phyloP scores from a whole-genome alignment of 495 filamentous ascomycete genomes.

The Paragyromitra xinjiangensis region DNA sequence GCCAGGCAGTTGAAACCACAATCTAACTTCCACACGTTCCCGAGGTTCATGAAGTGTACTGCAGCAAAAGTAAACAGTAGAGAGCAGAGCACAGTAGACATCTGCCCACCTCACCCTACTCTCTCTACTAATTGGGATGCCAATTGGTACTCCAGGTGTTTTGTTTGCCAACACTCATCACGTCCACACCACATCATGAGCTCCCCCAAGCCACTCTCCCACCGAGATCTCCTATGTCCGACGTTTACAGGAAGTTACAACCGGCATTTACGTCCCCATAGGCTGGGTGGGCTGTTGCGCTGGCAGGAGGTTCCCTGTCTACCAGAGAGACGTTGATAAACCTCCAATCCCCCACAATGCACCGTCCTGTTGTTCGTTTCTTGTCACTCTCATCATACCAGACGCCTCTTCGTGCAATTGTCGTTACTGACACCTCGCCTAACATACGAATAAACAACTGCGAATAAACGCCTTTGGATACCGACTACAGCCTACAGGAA shows the following conservation, averaged over 20 bases:
- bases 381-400: slow-evolving; percentile 31
- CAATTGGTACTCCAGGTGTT: background rate
- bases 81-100: slow-evolving; percentile 3
- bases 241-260: slow-evolving; percentile 31
- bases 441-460: slow-evolving; percentile 21
- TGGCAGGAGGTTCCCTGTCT: slow-evolving; percentile 36
- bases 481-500: slow-evolving; percentile 34
- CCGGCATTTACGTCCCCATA: slow-evolving; percentile 20
- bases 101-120: background rate
- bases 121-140: background rate
- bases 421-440: slow-evolving; percentile 8
- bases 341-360: slow-evolving; percentile 41
- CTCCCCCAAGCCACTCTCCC: slow-evolving; percentile 10
- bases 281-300: slow-evolving; percentile 40
- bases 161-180: slow-evolving; percentile 35
- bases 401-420: slow-evolving; percentile 25
- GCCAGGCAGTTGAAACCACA: background rate
- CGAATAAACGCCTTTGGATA: slow-evolving; percentile 29
- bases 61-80: slow-evolving; percentile 13
- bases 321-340: slow-evolving; percentile 34
- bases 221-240: slow-evolving; percentile 1
- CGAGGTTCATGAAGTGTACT: slow-evolving; percentile 36
- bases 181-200: slow-evolving; percentile 27
- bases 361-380: slow-evolving; percentile 21
- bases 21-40: background rate